These are phyloP conservation scores for Dictyostelium brefeldianum DNA, from an alignment of 78 protist genomes.

Conservation along the genomic window DNA sequence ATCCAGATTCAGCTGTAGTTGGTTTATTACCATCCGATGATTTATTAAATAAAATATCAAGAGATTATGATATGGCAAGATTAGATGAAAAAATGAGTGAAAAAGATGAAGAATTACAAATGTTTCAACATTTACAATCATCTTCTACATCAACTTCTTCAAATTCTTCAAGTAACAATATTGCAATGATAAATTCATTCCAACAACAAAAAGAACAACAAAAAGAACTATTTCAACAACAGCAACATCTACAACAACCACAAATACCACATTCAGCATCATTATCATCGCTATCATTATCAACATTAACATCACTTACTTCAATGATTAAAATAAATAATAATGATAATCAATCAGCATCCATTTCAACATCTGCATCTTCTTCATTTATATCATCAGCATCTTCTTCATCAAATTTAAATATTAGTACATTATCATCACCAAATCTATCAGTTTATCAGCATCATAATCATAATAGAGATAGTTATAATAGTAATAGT, in stretches of 20 bases:
- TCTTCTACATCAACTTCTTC: neutral
- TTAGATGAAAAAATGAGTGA: neutral
- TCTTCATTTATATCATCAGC: neutral
- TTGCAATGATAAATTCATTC: neutral
- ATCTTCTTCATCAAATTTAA: neutral
- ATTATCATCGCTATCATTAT: neutral
- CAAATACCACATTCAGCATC: neutral
- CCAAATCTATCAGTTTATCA: neutral
- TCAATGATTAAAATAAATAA: neutral
- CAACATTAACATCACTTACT: neutral
- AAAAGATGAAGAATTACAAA: neutral
- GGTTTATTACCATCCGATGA: conserved; percentile 72
- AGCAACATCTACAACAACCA: neutral
- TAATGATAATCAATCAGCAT: neutral
- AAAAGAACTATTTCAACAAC: neutral
- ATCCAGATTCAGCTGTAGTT: conserved; percentile 40
- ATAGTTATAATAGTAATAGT: neutral
- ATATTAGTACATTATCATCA: neutral
- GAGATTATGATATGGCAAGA: conserved; percentile 61
- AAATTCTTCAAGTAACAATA: neutral
- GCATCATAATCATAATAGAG: neutral
- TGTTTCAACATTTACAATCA: neutral
- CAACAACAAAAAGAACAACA: neutral
- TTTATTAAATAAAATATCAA: conserved; percentile 37
- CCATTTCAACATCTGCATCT: neutral